These are phyloP conservation scores for Annona cherimola DNA, from an alignment of 164 flowering plant genomes.

Conservation along the genomic window DNA sequence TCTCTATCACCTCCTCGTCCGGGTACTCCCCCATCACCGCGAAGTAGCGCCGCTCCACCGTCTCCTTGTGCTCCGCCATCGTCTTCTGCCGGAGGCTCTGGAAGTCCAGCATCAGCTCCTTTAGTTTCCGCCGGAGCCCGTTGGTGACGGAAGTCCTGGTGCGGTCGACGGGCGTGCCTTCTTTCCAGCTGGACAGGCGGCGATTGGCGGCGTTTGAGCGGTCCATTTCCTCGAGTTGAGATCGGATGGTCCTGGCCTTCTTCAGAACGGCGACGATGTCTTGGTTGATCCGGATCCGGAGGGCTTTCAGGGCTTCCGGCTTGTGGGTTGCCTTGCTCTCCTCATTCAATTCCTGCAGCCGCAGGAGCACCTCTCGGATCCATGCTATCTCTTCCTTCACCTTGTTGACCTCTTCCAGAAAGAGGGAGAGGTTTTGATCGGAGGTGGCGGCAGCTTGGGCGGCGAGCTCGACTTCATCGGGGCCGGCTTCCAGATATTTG, in stretches of 20 bases:
- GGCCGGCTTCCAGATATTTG: conserved; percentile 68
- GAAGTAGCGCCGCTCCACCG: too few relatives aligned
- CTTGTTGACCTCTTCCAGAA: conserved; percentile 66
- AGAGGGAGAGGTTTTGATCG: conserved; percentile 41
- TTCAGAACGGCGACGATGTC: conserved; percentile 54
- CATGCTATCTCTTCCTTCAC: conserved; percentile 58
- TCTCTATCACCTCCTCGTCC: conserved; percentile 68
- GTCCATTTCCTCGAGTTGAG: conserved; percentile 68
- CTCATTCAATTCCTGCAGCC: conserved; percentile 48
- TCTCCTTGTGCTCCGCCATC: too few relatives aligned
- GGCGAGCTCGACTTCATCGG: conserved; percentile 39
- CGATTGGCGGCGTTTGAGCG: conserved; percentile 44
- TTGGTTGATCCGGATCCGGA: conserved; percentile 43
- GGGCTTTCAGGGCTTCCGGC: conserved; percentile 50
- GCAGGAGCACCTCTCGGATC: conserved; percentile 37
- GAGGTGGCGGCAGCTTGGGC: conserved; percentile 11
- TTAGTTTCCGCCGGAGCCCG: conserved; percentile 72
- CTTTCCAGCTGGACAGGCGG: conserved; percentile 54
- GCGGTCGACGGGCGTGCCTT: conserved; percentile 63
- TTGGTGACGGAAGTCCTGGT: conserved; percentile 64
- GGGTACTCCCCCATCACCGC: conserved; percentile 77
- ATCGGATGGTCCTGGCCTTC: conserved; percentile 43
- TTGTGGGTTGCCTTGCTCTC: conserved; percentile 70
- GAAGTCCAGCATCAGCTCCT: conserved; percentile 81
- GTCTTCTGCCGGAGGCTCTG: conserved; percentile 61